Conservation (phyloP, 1,284 basidiomycete genomes). For the Ceratobasidium sp. region DNA sequence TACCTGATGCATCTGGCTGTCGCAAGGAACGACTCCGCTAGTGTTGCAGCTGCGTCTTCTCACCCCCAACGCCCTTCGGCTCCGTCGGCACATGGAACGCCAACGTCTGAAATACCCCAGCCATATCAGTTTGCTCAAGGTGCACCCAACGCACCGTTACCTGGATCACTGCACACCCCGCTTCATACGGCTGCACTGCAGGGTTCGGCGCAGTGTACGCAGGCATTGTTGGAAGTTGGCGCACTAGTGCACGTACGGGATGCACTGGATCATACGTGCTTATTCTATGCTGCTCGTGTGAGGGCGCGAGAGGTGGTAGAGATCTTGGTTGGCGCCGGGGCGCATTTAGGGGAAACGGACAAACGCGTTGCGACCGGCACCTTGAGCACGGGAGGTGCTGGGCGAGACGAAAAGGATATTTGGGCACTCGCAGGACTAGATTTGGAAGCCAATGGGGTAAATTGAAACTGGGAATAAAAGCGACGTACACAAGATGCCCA, state of each 20-base stretch:
- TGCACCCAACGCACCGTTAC: conserved; percentile 47
- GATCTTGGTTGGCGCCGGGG: conserved; percentile 74
- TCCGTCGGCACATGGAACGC: neutral
- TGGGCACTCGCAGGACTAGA: conserved; percentile 40
- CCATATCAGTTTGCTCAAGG: conserved; percentile 32
- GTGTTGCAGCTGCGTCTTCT: conserved; percentile 50
- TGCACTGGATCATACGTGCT: conserved; percentile 76
- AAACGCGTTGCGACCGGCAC: conserved; percentile 54
- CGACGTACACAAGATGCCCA: conserved; percentile 9
- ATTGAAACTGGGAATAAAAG: conserved; percentile 17
- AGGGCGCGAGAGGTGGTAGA: conserved; percentile 56
- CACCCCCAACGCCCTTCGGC: conserved; percentile 19
- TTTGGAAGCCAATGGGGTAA: conserved; percentile 4
- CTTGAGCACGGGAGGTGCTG: conserved; percentile 37
- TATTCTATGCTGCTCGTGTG: conserved; percentile 69
- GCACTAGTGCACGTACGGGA: conserved; percentile 88
- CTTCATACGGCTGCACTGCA: conserved; percentile 82
- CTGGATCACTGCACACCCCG: conserved; percentile 63
- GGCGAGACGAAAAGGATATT: conserved; percentile 34
- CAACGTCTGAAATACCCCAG: conserved; percentile 27
- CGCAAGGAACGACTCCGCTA: conserved; percentile 67
- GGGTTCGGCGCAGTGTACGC: conserved; percentile 63
- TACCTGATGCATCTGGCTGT: conserved; percentile 79
- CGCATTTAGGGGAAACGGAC: conserved; percentile 70
- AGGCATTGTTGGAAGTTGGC: conserved; percentile 72